Evolutionary conservation across 2,329 filamentous ascomycete genomes (phyloP), one percentile per base, ranked within the genome.

Genomic region (Cladosporium phlei): DNA sequence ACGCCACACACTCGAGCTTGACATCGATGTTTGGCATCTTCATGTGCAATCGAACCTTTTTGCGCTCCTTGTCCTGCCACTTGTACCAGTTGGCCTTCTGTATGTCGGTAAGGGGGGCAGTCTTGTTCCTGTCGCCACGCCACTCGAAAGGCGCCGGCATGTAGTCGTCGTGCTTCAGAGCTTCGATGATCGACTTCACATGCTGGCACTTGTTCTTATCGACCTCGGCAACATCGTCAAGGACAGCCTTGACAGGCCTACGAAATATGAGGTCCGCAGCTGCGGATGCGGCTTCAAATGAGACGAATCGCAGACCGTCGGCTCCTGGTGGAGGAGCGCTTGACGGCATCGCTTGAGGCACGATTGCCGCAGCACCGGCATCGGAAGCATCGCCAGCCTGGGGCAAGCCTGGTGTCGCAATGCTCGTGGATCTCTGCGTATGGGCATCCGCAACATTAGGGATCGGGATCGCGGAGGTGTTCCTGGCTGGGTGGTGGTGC

Each of bases 161-260:
- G 42, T 21, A 35, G 16, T 17, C 32, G 21, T 12, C 12, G 30
- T 10, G 24, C 2, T 37, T 45, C 42, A 45, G 17, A 7, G 42
- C 42, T 10, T 28, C 20, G 4, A 28, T 6, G 3, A 45, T 14
- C 17, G n/a, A n/a, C 16, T 27, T 11, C 3, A 24, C 42, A 27
- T 37, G 25, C 8, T 16, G 21, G 32, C 12, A 4, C 24, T 20
- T 14, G 24, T 35, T 4, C 7, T 27, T 11, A 5, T 28, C 42
- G 11, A 45, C 30, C 17, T 35, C 42, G 12, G 35, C 42, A 17
- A 45, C 42, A 29, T 45, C 42, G 32, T 45, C 42, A 3, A 10
- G 11, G 9, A 12, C 16, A 8, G 24, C 24, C 24, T 25, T 25
- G 6, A 6, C 24, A 25, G 11, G 24, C 11, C 11, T 25, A 11